Base-by-base conservation (phyloP, 2,329 filamentous ascomycete species). In the Drechslerella coelobrocha region DNA sequence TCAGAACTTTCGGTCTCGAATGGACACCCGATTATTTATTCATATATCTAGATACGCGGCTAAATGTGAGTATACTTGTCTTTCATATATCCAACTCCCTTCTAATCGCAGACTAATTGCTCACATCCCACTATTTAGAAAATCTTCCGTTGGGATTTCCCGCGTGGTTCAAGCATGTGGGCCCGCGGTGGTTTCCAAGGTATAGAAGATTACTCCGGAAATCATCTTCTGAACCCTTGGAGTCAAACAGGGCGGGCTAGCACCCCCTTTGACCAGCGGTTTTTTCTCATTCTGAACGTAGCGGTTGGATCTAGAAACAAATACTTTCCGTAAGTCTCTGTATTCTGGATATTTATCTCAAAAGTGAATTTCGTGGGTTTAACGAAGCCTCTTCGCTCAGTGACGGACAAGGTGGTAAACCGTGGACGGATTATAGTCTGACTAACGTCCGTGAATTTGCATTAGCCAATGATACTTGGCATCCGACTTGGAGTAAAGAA, bases 11-110 rank as follows among this genome's bases (percentile, higher is more conserved):
- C 68, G 83, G 83, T 3, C 73, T 85, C 14, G 82, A 84, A 73
- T 85, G 83, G 83, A 80, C 78, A 1, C 78, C 81, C 53, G 79
- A 82, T 43, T 84, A 84, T 76, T 78, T 85, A 19, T 84, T 82
- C 77, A 83, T 82, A 24, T 85, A 83, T 74, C 76, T 84, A 37
- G 82, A 85, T 75, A 79, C 77, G 73, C 78, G 79, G 14, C 75
- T 82, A 1, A 69, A 76, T 54, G 75, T 76, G 68, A 72, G 10
- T 29, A 14, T 27, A 5, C 24, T 17, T 77, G 27, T 73, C 75
- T 50, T 77, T 74, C 65, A 60, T 69, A 75, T 31, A 77, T 78
- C 55, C 72, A 72, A 29, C 76, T 76, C 37, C 59, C 57, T 51
- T 27, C n/a, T n/a, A n/a, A n/a, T 52, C 43, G n/a, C 23, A 14